Evolutionary conservation across 2,329 filamentous ascomycete species (phyloP), one percentile per base, ranked within the genome.

Genomic region (Aureobasidium sp.): DNA sequence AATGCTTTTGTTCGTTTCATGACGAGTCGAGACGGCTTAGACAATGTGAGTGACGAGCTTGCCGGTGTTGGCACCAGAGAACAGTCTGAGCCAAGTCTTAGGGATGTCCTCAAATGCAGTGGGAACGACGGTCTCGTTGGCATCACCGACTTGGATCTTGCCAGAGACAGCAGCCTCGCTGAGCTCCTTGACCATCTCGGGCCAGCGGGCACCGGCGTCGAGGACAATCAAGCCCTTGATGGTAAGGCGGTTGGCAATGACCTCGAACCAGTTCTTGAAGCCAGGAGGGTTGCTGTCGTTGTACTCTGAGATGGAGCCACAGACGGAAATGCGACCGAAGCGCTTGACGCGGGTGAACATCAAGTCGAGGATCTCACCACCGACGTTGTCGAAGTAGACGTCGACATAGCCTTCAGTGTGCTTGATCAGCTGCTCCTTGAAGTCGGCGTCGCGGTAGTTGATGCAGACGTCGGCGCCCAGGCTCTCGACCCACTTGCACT

Each of bases 301-400:
- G 74, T 90, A 90, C 72, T 86, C 82, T 70, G 82, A 85, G 75
- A 91, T 90, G 7, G 68, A 79, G 53, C 88, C 88, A 74, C 88
- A 90, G 74, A 88, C 87, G 66, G 87, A 67, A 20, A 91, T 88
- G 37, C 87, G 80, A 15, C 87, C 76, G 70, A 82, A 77, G 57
- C 75, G 75, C 62, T 85, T 86, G 63, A 88, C 87, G n/a, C 85
- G 80, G 3, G 73, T 76, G 42, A 91, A 78, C 48, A 85, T 86
- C 65, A 84, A 73, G 69, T 90, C 85, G 34, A 90, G 78, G 60
- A 90, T 87, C 65, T 88, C 85, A 6, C 87, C 87, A 12, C 87
- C 87, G 23, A 88, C 85, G 75, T 90, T 90, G 73, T 90, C 87
- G 71, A 85, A 90, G 74, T 85, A 90, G 15, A 90, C 84, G 87